Evolutionary conservation across 2,329 filamentous ascomycete species (phyloP).

Genomic region (Fusarium mangiferae): DNA sequence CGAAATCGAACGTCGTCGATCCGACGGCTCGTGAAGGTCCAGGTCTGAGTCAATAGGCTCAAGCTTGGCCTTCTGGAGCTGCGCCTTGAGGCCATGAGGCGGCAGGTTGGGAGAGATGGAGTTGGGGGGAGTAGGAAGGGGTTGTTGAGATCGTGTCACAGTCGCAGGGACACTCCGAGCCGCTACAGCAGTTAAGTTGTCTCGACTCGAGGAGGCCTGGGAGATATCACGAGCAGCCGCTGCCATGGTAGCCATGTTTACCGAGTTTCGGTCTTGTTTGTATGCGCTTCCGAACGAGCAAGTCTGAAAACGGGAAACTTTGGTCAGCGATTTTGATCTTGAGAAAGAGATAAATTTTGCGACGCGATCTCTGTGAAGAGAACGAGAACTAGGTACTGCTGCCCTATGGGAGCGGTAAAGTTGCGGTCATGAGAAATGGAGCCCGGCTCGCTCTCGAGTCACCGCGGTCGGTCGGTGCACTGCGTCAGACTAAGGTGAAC

Average conservation of each 20-base stretch:
- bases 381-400: background rate
- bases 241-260: slow-evolving; percentile 73
- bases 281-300: slow-evolving; percentile 59
- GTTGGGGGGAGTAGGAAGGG: slow-evolving; percentile 90
- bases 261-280: slow-evolving; percentile 48
- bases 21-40: slow-evolving; percentile 75
- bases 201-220: slow-evolving; percentile 69
- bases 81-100: slow-evolving; percentile 80
- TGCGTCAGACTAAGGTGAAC: slow-evolving; percentile 2
- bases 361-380: slow-evolving; percentile 17
- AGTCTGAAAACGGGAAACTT: slow-evolving; percentile 47
- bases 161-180: slow-evolving; percentile 69
- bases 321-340: slow-evolving; percentile 30
- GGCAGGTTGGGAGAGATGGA: slow-evolving; percentile 91
- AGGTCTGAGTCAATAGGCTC: slow-evolving; percentile 85
- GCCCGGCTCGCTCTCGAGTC: slow-evolving; percentile 37
- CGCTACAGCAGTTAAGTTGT: slow-evolving; percentile 79
- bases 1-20: slow-evolving; percentile 53
- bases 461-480: slow-evolving; percentile 21
- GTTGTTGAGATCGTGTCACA: slow-evolving; percentile 68
- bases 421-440: slow-evolving; percentile 22
- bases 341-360: slow-evolving; percentile 2
- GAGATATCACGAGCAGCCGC: slow-evolving; percentile 75
- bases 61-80: slow-evolving; percentile 68
- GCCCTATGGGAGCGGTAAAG: slow-evolving; percentile 2